A percentile compares a stretch with the other conserved stretches of the same genome.
Conservation (phyloP, 2,329 filamentous ascomycete genomes). For the Claviceps capensis region DNA sequence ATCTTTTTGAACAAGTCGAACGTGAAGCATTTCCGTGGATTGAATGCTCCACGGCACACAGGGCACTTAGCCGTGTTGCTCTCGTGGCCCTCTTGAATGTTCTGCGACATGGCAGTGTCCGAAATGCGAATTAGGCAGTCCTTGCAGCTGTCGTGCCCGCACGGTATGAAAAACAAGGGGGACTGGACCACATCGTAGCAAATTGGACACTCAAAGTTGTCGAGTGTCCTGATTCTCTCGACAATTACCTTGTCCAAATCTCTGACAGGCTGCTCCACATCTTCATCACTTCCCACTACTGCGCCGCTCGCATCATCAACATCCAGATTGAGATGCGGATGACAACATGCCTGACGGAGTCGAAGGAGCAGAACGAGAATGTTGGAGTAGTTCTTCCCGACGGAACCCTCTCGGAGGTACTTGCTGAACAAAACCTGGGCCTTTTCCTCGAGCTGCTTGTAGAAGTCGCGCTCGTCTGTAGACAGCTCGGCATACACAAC, state of each 20-base stretch:
- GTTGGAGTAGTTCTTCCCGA: slow-evolving; percentile 59
- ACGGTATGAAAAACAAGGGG: slow-evolving; percentile 66
- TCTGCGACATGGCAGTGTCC: slow-evolving; percentile 41
- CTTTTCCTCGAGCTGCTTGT: slow-evolving; percentile 56
- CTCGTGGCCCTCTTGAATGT: slow-evolving; percentile 47
- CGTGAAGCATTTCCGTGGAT: slow-evolving; percentile 58
- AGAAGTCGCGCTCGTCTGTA: slow-evolving; percentile 61
- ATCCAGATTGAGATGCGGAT: slow-evolving; percentile 18
- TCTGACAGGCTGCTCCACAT: slow-evolving; percentile 50
- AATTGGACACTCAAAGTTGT: slow-evolving; percentile 65
- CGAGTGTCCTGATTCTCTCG: slow-evolving; percentile 42
- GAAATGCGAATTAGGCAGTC: slow-evolving; percentile 62
- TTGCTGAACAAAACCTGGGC: slow-evolving; percentile 62
- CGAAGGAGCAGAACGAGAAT: slow-evolving; percentile 71
- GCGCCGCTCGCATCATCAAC: slow-evolving; percentile 21
- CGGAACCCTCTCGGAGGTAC: slow-evolving; percentile 53
- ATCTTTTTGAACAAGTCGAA: slow-evolving; percentile 60
- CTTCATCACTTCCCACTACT: slow-evolving; percentile 20
- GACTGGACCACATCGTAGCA: slow-evolving; percentile 67
- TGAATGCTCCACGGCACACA: slow-evolving; percentile 55
- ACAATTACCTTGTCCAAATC: slow-evolving; percentile 47
- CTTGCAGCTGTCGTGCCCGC: slow-evolving; percentile 66
- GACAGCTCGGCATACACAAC: slow-evolving; percentile 62
- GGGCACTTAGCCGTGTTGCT: slow-evolving; percentile 51
- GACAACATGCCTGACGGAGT: slow-evolving; percentile 56